Percentiles rank a stretch among this genome's conserved stretches.
These are phyloP conservation scores for Diaporthe sp. DNA, from an alignment of 2,329 filamentous ascomycete species.

Conservation along the genomic window DNA sequence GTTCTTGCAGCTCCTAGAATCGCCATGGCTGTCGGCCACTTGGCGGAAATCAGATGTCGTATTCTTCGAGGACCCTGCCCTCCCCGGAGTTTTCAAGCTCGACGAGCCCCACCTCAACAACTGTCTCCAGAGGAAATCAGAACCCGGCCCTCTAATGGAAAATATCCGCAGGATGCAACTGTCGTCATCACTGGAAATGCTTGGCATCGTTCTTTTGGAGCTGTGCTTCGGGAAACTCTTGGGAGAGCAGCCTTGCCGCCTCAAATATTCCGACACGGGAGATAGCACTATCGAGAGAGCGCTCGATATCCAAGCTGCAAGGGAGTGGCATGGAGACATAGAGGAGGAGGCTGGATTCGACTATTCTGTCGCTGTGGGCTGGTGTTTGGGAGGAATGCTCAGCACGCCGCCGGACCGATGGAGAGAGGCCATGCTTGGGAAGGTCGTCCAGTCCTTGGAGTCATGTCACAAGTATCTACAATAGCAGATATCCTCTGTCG, in stretches of 20 bases:
- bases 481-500: background rate
- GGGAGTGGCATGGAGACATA: background rate
- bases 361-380: background rate
- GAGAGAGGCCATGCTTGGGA: background rate
- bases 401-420: background rate
- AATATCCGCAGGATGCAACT: background rate
- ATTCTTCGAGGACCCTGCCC: background rate
- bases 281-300: background rate
- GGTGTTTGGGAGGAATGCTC: background rate
- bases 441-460: background rate
- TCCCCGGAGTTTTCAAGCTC: background rate
- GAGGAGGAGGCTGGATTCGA: background rate
- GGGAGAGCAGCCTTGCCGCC: background rate
- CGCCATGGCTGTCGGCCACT: background rate
- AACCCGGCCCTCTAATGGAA: background rate
- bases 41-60: constrained; percentile 1
- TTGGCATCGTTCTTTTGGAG: background rate
- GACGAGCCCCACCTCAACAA: background rate
- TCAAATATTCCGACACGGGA: background rate
- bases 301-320: background rate
- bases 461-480: background rate
- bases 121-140: background rate
- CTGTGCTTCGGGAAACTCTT: background rate
- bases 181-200: background rate
- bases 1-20: background rate